These are phyloP conservation scores for Salmacisia buchloeana DNA, from an alignment of 1,284 basidiomycete genomes.

Conservation along the genomic window DNA sequence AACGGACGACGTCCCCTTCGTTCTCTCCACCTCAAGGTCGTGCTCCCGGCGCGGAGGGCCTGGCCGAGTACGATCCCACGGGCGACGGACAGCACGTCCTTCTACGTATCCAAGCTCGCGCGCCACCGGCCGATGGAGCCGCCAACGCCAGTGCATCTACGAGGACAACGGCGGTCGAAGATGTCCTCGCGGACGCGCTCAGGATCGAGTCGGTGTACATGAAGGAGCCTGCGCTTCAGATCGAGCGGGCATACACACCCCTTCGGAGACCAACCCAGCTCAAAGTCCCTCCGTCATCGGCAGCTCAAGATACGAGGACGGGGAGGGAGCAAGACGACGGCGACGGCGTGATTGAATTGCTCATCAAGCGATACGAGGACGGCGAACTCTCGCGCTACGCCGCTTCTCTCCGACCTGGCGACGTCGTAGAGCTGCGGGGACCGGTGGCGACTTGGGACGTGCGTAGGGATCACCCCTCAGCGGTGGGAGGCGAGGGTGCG, in stretches of 20 bases:
- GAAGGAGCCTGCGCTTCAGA: constrained; percentile 28
- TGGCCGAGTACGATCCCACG: not conserved
- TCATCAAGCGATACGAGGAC: constrained; percentile 33
- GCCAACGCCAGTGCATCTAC: too few relatives aligned
- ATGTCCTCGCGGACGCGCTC: not conserved
- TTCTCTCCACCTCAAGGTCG: too few relatives aligned
- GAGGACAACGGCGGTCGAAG: not conserved
- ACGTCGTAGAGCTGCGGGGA: constrained; percentile 26
- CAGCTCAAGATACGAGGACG: too few relatives aligned
- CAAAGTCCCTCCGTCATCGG: constrained; percentile 8
- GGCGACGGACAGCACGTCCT: constrained; percentile 4
- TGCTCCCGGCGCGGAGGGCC: too few relatives aligned
- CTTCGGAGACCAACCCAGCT: constrained; percentile 18
- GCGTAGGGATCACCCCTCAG: not conserved
- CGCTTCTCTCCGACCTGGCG: constrained; percentile 15
- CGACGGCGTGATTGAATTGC: constrained; percentile 14
- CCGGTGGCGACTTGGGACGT: constrained; percentile 28
- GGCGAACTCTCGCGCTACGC: constrained; percentile 31
- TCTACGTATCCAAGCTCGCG: not conserved
- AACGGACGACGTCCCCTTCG: not conserved
- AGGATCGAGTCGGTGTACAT: constrained; percentile 10
- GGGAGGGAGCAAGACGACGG: not conserved
- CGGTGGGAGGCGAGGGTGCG: not conserved
- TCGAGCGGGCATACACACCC: constrained; percentile 37
- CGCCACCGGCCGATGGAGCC: too few relatives aligned